These are phyloP conservation scores for Mycena vulgaris DNA, from an alignment of 768 basidiomycete species.

Conservation along the genomic window DNA sequence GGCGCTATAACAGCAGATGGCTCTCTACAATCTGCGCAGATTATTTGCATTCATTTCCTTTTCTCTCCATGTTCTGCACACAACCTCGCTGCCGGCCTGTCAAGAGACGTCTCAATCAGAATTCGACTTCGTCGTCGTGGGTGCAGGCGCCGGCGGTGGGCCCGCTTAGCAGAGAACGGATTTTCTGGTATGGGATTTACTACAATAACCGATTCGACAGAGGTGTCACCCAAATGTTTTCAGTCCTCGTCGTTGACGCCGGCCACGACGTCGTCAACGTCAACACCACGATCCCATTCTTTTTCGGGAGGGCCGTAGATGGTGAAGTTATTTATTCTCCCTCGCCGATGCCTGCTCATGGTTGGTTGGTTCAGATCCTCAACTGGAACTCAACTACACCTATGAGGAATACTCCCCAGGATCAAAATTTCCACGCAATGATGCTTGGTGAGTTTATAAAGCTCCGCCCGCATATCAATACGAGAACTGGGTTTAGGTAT, in stretches of 20 bases:
- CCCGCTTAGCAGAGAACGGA: conserved; percentile 44
- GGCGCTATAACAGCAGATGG: neutral
- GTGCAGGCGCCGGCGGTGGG: conserved; percentile 48
- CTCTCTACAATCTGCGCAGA: neutral
- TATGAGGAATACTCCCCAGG: conserved; percentile 46
- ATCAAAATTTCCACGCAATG: conserved; percentile 42
- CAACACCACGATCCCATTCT: conserved; percentile 49
- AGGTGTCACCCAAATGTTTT: neutral
- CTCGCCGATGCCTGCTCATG: neutral
- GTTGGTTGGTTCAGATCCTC: conserved; percentile 39
- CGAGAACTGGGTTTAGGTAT: conserved; percentile 41
- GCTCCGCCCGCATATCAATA: no score
- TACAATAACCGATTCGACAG: neutral
- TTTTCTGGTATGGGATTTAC: conserved; percentile 40
- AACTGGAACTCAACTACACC: conserved; percentile 48
- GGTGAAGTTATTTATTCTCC: conserved; percentile 35
- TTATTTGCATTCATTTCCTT: conserved; percentile 1
- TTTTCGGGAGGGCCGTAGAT: conserved; percentile 43
- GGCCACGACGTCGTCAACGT: conserved; percentile 45
- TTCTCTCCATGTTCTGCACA: neutral
- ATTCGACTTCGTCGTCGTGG: conserved; percentile 47
- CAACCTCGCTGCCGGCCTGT: neutral
- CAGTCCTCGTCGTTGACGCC: conserved; percentile 50
- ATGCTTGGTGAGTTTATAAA: conserved; percentile 39
- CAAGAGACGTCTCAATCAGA: conserved; percentile 7